Percentiles rank a stretch among this genome's conserved stretches.
These are phyloP conservation scores for Platanthera zijinensis DNA, from an alignment of 106 monocot species.

Conservation along the genomic window DNA sequence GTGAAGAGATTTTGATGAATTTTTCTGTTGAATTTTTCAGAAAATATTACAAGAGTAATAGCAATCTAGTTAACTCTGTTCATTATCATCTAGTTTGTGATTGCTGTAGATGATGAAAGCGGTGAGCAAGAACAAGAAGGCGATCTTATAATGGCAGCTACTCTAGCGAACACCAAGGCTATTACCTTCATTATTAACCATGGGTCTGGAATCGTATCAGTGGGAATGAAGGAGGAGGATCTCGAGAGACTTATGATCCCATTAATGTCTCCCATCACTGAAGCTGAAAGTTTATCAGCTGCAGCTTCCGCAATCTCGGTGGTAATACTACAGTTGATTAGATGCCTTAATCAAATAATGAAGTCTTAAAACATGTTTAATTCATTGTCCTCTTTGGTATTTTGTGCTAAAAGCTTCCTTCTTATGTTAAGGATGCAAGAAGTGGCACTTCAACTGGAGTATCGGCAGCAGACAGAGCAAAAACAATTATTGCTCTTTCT, in stretches of 20 bases:
- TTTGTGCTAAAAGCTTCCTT: not conserved
- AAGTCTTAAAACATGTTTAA: not conserved
- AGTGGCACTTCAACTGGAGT: constrained; percentile 54
- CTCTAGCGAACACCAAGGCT: constrained; percentile 41
- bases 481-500: constrained; percentile 53
- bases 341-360: not conserved
- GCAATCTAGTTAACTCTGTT: constrained; percentile 12
- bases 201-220: constrained; percentile 81
- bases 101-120: constrained; percentile 86
- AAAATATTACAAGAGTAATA: constrained; percentile 2
- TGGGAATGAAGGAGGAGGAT: constrained; percentile 74
- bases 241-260: constrained; percentile 65
- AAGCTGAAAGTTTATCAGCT: constrained; percentile 48
- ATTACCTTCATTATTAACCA: constrained; percentile 80
- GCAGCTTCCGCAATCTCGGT: constrained; percentile 54
- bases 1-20: not conserved
- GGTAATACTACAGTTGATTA: constrained; percentile 21
- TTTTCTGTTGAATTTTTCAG: not conserved
- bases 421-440: constrained; percentile 48
- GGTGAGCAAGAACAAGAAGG: constrained; percentile 59
- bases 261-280: constrained; percentile 60
- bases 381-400: not conserved
- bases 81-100: constrained; percentile 65
- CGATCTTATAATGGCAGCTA: constrained; percentile 79
- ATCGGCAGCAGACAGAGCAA: constrained; percentile 62